phyloP scores from a whole-genome alignment of 225 moss, liverwort and hornwort species.

The Rhytidiadelphus loreus region DNA sequence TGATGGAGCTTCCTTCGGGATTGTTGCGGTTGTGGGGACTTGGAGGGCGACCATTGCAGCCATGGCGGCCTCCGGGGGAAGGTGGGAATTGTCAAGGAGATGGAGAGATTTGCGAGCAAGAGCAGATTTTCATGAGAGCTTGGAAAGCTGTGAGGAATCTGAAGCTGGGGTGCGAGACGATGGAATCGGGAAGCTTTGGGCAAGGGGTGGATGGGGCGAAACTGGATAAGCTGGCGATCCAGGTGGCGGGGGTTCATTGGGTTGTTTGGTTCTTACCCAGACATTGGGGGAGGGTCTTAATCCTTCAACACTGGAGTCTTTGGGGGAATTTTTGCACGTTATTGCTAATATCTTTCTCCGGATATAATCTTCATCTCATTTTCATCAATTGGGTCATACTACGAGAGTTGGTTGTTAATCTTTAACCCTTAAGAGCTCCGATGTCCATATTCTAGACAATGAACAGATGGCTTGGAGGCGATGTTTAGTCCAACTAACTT shows the following conservation, averaged over 20 bases:
- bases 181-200: background rate
- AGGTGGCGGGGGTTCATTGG: background rate
- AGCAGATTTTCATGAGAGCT: background rate
- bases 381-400: too few species aligned
- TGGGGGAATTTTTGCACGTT: background rate
- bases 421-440: too few species aligned
- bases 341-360: too few species aligned
- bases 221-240: slow-evolving; percentile 13
- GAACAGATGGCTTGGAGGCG: too few species aligned
- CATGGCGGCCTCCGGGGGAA: background rate
- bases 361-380: too few species aligned
- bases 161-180: background rate
- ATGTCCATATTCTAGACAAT: too few species aligned
- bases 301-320: background rate
- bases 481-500: too few species aligned
- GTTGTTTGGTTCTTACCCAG: background rate
- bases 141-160: background rate
- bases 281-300: background rate
- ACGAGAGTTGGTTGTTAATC: too few species aligned
- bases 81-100: background rate
- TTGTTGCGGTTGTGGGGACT: background rate
- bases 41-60: slow-evolving; percentile 24
- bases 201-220: background rate
- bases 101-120: background rate
- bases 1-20: background rate